These are phyloP conservation scores for Globisporangium irregulare DNA, from an alignment of 352 stramenopile genomes.

Conservation along the genomic window DNA sequence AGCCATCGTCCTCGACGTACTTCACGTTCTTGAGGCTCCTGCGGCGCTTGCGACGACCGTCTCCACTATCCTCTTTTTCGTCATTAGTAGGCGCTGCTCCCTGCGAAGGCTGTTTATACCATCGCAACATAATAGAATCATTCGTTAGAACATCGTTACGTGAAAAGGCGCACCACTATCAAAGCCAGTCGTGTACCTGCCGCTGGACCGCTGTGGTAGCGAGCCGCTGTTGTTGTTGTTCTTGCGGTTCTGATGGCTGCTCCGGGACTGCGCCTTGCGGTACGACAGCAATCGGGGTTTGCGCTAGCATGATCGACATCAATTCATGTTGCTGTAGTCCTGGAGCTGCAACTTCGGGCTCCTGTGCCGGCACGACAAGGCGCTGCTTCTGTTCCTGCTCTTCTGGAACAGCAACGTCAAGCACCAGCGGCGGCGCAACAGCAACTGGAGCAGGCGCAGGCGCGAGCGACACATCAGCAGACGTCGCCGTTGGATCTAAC, in stretches of 20 bases:
- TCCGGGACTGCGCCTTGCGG: not conserved
- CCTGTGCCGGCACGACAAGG: not conserved
- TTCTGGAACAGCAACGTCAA: not conserved
- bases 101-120: not conserved
- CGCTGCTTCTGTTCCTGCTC: not conserved
- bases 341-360: not conserved
- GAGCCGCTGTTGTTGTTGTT: slow-evolving; percentile 1
- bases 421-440: not conserved
- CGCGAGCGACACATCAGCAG: not conserved
- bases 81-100: slow-evolving; percentile 1
- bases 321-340: not conserved
- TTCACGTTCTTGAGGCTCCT: slow-evolving; percentile 56
- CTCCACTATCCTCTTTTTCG: slow-evolving; percentile 1
- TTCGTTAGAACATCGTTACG: not conserved
- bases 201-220: not conserved
- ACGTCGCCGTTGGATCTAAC: not conserved
- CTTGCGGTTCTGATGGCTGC: not conserved
- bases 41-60: slow-evolving; percentile 38
- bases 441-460: not conserved
- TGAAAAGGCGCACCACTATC: not conserved
- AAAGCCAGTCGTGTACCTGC: not conserved
- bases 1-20: slow-evolving; percentile 74
- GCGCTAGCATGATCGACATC: not conserved
- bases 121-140: not conserved
- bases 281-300: not conserved